These are phyloP conservation scores for Jatropha podagrica DNA, from an alignment of 441 rosid genomes.

Conservation along the genomic window DNA sequence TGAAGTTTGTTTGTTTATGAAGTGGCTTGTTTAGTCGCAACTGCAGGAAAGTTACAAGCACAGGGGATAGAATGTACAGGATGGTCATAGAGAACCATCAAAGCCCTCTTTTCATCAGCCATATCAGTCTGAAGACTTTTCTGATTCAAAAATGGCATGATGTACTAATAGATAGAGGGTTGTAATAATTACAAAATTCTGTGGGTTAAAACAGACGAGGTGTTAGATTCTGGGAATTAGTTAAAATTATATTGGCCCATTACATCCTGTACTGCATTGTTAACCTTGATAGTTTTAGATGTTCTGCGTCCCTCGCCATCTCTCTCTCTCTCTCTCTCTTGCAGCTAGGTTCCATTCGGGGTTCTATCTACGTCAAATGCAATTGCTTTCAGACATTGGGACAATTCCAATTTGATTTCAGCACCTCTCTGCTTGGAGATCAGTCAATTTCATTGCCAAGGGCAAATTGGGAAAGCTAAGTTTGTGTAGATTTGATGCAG, in stretches of 20 bases:
- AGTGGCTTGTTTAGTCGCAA: slow-evolving; percentile 46
- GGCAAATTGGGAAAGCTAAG: too few species aligned
- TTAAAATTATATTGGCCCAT: neutral
- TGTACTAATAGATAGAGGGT: neutral
- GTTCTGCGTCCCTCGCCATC: neutral
- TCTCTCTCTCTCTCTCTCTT: neutral
- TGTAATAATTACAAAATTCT: slow-evolving; percentile 1
- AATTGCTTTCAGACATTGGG: too few species aligned
- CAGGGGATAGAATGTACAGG: slow-evolving; percentile 35
- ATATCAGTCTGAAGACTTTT: slow-evolving; percentile 6
- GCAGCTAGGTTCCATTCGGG: too few species aligned
- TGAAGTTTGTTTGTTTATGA: slow-evolving; percentile 32
- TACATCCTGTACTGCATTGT: neutral
- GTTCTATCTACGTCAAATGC: too few species aligned
- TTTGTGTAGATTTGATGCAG: too few species aligned
- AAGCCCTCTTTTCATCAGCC: slow-evolving; percentile 12
- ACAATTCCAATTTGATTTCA: too few species aligned
- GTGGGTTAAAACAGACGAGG: too few species aligned
- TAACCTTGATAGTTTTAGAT: neutral
- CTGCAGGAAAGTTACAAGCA: slow-evolving; percentile 26
- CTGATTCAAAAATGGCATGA: neutral
- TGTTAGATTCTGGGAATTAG: neutral
- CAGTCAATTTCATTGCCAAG: too few species aligned
- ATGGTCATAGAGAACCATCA: slow-evolving; percentile 8
- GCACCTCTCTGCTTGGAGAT: too few species aligned